Base-by-base conservation (phyloP, 169 alveolate genomes). In the Plasmodium gallinaceum region DNA sequence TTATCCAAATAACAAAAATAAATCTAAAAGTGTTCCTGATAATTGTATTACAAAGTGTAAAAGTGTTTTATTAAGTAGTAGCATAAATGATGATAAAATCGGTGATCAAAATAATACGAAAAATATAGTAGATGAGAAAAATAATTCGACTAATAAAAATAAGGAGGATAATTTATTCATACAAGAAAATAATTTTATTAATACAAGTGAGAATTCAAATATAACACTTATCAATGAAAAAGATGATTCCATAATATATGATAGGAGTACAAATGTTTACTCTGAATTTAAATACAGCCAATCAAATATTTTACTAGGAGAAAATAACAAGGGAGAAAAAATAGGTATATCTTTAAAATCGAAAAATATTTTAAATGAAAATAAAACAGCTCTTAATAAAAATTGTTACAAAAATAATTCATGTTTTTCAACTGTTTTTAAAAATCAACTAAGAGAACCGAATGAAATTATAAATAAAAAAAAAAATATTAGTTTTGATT, bases 161-260 rank as follows among this genome's bases (percentile, higher is more conserved):
- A 20, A 42, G n/a, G 76, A 68, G 60, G 20, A 1, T 68, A 0
- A 5, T 14, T 37, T 60, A 45, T 26, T 37, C 18, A 39, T 39
- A 37, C 83, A 70, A 37, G 48, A 48, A 45, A 51, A 48, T 18
- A 70, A 48, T 70, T 20, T 51, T 7, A 22, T 6, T 70, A 46
- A 70, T 16, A 48, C 2, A 37, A 48, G 46, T n/a, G 68, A 70
- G n/a, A 39, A 48, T 48, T 4, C 39, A 32, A 32, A 32, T 32
- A 32, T 2, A 2, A 32, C 39, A 32, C 4, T 32, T 32, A 32
- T 32, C 4, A 32, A 32, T 32, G 39, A 32, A 32, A 32, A 32
- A 32, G 39, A 32, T 2, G 39, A 32, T 32, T 32, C 39, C 4
- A 2, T 32, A 32, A 32, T 32, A 32, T 2, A 32, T 32, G 39